phyloP scores from a whole-genome alignment of 306 rosid genomes.

The Luffa acutangula region DNA sequence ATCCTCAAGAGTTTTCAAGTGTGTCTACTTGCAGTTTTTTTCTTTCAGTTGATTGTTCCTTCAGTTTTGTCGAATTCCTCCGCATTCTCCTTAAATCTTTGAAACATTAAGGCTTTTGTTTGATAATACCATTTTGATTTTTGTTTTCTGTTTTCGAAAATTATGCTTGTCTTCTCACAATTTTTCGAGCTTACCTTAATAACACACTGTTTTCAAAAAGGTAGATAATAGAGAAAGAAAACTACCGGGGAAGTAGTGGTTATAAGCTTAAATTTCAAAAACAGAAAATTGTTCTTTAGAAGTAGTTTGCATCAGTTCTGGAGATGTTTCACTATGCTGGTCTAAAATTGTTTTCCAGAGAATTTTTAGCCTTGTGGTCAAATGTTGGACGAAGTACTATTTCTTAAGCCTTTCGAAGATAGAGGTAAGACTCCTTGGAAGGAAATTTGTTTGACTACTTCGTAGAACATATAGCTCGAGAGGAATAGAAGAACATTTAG shows the following conservation, averaged over 20 bases:
- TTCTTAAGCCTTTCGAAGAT: background rate
- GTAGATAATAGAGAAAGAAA: too few relatives aligned
- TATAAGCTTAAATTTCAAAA: too few relatives aligned
- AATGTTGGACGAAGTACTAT: background rate
- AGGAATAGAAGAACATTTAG: background rate
- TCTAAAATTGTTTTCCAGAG: background rate
- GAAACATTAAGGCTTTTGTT: background rate
- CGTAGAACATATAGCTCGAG: background rate
- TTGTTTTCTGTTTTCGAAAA: too few relatives aligned
- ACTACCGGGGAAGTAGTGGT: too few relatives aligned
- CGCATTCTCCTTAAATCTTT: background rate
- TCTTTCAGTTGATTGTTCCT: background rate
- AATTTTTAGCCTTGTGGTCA: background rate
- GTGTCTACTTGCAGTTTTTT: background rate
- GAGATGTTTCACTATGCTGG: background rate
- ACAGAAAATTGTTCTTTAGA: background rate
- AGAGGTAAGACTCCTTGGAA: background rate
- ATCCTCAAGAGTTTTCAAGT: background rate
- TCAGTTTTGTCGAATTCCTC: background rate
- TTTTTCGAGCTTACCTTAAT: too few relatives aligned
- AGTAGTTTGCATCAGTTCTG: background rate
- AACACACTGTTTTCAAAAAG: too few relatives aligned
- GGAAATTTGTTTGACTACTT: background rate
- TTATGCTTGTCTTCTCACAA: too few relatives aligned
- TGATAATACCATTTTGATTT: too few relatives aligned